Conservation (phyloP, 306 rosid species). For the Sicyos edulis region DNA sequence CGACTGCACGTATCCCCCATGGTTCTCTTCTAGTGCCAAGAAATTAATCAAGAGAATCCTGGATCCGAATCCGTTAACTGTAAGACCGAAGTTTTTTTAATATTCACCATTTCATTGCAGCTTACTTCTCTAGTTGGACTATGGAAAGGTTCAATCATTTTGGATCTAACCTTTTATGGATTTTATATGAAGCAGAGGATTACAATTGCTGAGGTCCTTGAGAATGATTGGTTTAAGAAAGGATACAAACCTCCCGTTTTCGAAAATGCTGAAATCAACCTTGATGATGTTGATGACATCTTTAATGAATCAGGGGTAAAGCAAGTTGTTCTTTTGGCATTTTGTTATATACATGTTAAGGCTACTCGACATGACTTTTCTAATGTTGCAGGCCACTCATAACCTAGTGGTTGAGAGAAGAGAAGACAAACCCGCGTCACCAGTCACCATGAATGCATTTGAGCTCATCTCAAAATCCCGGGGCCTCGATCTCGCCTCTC, state of each 20-base stretch:
- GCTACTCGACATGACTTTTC: constrained; percentile 11
- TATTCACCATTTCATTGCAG: not conserved
- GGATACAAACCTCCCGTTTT: constrained; percentile 77
- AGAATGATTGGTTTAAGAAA: constrained; percentile 96
- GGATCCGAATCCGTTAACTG: constrained; percentile 79
- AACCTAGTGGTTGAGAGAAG: constrained; percentile 73
- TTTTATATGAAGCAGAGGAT: constrained; percentile 60
- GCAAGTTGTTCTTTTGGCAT: constrained; percentile 16
- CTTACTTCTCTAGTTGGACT: constrained; percentile 8
- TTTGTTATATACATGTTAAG: constrained; percentile 12
- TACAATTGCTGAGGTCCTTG: constrained; percentile 67
- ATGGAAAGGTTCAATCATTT: constrained; percentile 6
- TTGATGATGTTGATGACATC: constrained; percentile 66
- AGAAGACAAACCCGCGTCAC: constrained; percentile 53
- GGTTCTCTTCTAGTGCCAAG: constrained; percentile 92
- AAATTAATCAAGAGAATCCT: constrained; percentile 77
- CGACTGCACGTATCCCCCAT: constrained; percentile 69
- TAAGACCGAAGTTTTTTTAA: constrained; percentile 33
- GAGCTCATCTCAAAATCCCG: constrained; percentile 91
- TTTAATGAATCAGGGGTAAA: constrained; percentile 59
- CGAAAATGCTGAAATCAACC: constrained; percentile 63
- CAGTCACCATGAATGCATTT: constrained; percentile 88
- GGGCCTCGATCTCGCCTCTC: constrained; percentile 79
- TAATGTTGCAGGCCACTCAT: constrained; percentile 40
- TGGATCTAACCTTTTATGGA: not conserved